Evolutionary conservation across 257 asterid species (phyloP).

Genomic region (Gynochthodes officinalis): DNA sequence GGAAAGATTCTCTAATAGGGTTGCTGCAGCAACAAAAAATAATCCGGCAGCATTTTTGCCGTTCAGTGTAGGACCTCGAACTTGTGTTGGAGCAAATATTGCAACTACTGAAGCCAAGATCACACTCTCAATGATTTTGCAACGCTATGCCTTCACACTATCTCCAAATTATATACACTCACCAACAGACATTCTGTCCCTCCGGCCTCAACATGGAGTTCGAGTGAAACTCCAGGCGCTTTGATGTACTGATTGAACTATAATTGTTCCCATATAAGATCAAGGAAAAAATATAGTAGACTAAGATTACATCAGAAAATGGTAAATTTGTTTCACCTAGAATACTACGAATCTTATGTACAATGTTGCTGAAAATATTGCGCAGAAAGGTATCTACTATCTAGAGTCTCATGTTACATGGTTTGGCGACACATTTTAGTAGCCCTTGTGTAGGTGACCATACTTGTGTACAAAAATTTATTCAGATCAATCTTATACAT

Average conservation of each 20-base stretch:
- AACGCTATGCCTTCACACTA: constrained; percentile 10
- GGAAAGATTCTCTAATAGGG: constrained; percentile 29
- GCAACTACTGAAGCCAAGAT: constrained; percentile 22
- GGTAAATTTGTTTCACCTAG: background rate
- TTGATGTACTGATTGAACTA: background rate
- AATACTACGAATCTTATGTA: background rate
- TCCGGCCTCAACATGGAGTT: constrained; percentile 19
- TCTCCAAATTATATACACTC: constrained; percentile 21
- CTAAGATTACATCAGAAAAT: background rate
- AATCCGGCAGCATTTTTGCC: constrained; percentile 21
- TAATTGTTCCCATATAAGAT: background rate
- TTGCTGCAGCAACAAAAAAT: constrained; percentile 20
- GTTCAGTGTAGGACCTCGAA: constrained; percentile 22
- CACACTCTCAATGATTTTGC: constrained; percentile 25
- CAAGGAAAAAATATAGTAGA: background rate
- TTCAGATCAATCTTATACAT: background rate
- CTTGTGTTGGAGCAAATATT: constrained; percentile 26
- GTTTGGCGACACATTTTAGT: background rate
- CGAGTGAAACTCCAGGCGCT: background rate
- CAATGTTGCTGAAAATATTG: background rate
- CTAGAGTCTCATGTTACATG: too few relatives aligned
- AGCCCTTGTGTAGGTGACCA: background rate
- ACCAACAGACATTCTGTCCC: background rate
- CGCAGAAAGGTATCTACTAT: too few relatives aligned
- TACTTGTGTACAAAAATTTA: background rate